These are phyloP conservation scores for Cercospora sp. DNA, from an alignment of 2,329 filamentous ascomycete species.

Conservation along the genomic window DNA sequence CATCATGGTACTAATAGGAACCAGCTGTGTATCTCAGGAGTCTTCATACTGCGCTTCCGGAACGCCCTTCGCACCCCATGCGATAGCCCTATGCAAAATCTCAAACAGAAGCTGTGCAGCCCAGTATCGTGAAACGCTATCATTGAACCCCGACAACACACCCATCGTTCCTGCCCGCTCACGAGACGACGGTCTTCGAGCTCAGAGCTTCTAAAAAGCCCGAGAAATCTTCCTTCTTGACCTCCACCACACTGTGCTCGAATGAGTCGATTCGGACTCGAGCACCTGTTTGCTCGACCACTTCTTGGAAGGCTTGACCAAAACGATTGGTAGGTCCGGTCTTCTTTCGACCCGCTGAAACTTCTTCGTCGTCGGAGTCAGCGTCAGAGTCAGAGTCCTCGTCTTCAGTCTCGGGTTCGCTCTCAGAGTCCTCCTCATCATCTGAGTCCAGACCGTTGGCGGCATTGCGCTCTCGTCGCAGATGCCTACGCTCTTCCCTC, in stretches of 20 bases:
- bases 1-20: background rate
- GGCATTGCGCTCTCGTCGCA: conserved; percentile 64
- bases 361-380: conserved; percentile 49
- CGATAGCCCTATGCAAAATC: conserved; percentile 2
- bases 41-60: background rate
- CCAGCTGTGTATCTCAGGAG: conserved; percentile 10
- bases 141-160: conserved; percentile 7
- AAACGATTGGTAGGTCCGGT: conserved; percentile 84
- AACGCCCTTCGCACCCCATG: conserved; percentile 3
- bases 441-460: conserved; percentile 53
- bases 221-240: conserved; percentile 90
- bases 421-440: conserved; percentile 56
- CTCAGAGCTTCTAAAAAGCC: conserved; percentile 90
- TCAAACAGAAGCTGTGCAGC: conserved; percentile 4
- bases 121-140: conserved; percentile 10
- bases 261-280: conserved; percentile 93
- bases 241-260: conserved; percentile 95
- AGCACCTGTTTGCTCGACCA: conserved; percentile 86
- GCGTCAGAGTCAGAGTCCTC: conserved; percentile 37
- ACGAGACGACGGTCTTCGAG: conserved; percentile 79
- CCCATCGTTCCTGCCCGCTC: background rate
- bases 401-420: conserved; percentile 42
- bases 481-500: conserved; percentile 56
- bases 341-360: conserved; percentile 57
- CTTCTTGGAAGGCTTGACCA: conserved; percentile 92